Percentiles rank a stretch among this genome's conserved stretches.
phyloP scores from a whole-genome alignment of 2,329 filamentous ascomycete genomes.

The Pseudogymnoascus sp. region DNA sequence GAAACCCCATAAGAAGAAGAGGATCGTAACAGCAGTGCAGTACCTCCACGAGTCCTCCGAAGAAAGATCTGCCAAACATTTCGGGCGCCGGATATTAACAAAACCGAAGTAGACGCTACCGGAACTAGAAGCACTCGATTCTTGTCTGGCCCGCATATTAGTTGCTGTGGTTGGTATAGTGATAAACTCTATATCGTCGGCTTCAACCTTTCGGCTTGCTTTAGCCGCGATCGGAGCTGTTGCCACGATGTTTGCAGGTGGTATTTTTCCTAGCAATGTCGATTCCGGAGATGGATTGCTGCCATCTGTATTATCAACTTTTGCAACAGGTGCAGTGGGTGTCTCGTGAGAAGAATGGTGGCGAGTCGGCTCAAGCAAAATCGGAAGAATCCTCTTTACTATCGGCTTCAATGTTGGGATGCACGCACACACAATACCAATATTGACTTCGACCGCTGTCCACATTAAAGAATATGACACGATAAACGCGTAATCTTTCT shows the following conservation, averaged over 20 bases:
- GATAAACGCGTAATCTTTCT: constrained; percentile 56
- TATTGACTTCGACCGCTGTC: constrained; percentile 83
- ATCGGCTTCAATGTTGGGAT: constrained; percentile 83
- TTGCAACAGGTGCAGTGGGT: neutral
- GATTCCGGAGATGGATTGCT: neutral
- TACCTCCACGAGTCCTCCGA: constrained; percentile 60
- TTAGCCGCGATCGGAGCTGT: neutral
- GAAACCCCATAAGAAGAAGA: constrained; percentile 83
- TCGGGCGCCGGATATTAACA: constrained; percentile 60
- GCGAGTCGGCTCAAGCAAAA: constrained; percentile 4
- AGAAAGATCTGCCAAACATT: constrained; percentile 62
- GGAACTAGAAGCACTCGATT: neutral
- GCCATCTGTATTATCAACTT: neutral
- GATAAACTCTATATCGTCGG: constrained; percentile 27
- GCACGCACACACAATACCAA: constrained; percentile 80
- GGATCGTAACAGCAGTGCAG: constrained; percentile 64
- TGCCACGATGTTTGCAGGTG: neutral
- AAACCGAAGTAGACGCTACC: constrained; percentile 62
- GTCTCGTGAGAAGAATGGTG: neutral
- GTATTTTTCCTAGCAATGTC: neutral
- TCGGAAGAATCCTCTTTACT: constrained; percentile 42
- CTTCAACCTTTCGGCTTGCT: constrained; percentile 16
- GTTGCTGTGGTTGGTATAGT: constrained; percentile 19
- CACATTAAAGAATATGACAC: constrained; percentile 82
- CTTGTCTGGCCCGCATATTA: constrained; percentile 7